Evolutionary conservation across 2,329 filamentous ascomycete genomes (phyloP).

Genomic region (Elsinoe necatrix): DNA sequence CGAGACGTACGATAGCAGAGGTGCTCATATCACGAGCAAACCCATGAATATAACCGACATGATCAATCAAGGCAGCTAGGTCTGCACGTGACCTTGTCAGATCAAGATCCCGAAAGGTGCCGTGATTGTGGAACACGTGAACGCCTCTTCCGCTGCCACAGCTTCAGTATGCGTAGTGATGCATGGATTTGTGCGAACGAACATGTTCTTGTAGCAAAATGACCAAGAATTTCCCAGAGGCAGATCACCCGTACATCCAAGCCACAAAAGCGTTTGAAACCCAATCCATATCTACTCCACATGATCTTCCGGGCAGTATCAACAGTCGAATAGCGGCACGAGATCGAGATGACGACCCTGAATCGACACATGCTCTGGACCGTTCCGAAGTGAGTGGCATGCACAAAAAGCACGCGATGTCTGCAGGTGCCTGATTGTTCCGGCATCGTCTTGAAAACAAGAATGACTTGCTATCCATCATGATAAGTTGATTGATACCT

Average conservation of each 20-base stretch:
- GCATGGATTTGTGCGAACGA: neutral
- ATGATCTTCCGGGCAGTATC: slow-evolving; percentile 8
- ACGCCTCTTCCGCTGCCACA: neutral
- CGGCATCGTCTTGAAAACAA: slow-evolving; percentile 7
- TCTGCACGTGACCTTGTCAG: neutral
- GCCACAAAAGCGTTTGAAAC: neutral
- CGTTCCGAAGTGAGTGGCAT: neutral
- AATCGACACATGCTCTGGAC: slow-evolving; percentile 5
- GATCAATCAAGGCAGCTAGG: neutral
- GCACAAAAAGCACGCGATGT: slow-evolving; percentile 8
- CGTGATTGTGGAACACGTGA: neutral
- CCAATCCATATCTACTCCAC: neutral
- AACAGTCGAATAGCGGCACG: slow-evolving; percentile 1
- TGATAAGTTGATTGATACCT: neutral
- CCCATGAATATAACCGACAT: neutral
- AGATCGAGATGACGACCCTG: slow-evolving; percentile 9
- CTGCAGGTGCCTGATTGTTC: slow-evolving; percentile 11
- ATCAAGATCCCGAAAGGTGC: neutral
- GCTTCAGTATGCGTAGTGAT: neutral
- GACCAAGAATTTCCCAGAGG: neutral
- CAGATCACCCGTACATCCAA: neutral
- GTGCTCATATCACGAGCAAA: neutral
- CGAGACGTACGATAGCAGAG: slow-evolving; percentile 14
- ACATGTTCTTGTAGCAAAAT: neutral
- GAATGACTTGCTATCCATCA: neutral